These are phyloP conservation scores for Calonectria montana DNA, from an alignment of 2,329 filamentous ascomycete genomes.

Conservation along the genomic window DNA sequence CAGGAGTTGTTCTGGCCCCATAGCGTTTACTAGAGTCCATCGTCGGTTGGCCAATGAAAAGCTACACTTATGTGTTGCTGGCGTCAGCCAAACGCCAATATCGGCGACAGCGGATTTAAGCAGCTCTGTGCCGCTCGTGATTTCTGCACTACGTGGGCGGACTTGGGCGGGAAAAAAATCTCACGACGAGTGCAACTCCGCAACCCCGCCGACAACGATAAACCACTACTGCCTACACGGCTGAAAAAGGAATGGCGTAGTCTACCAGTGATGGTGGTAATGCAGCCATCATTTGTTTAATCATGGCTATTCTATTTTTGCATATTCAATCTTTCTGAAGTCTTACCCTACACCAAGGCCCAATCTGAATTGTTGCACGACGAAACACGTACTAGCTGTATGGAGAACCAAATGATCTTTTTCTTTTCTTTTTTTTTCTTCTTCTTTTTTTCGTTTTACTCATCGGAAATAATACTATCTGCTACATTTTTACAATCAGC, in stretches of 20 bases:
- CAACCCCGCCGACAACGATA: neutral
- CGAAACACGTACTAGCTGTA: too few relatives aligned
- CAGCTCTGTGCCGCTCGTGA: neutral
- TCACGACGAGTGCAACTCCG: neutral
- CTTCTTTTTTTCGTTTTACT: too few relatives aligned
- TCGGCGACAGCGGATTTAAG: constrained; percentile 17
- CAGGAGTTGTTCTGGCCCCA: neutral
- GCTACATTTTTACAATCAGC: too few relatives aligned
- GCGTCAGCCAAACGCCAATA: constrained; percentile 23
- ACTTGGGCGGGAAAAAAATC: neutral
- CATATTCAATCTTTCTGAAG: too few relatives aligned
- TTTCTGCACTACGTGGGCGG: neutral
- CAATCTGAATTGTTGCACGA: neutral
- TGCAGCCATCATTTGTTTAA: too few relatives aligned
- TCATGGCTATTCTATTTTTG: too few relatives aligned
- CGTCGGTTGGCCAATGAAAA: neutral
- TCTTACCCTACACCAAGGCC: neutral
- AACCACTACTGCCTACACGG: neutral
- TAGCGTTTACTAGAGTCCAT: neutral
- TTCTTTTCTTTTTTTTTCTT: too few relatives aligned
- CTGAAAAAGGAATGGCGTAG: neutral
- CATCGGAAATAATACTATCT: neutral
- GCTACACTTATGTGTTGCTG: constrained; percentile 2
- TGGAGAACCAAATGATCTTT: too few relatives aligned
- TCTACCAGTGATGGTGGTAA: too few relatives aligned